A percentile compares a stretch with the other conserved stretches of the same genome.
phyloP scores from a whole-genome alignment of 2,329 filamentous ascomycete species.

The Penicillium sp. region DNA sequence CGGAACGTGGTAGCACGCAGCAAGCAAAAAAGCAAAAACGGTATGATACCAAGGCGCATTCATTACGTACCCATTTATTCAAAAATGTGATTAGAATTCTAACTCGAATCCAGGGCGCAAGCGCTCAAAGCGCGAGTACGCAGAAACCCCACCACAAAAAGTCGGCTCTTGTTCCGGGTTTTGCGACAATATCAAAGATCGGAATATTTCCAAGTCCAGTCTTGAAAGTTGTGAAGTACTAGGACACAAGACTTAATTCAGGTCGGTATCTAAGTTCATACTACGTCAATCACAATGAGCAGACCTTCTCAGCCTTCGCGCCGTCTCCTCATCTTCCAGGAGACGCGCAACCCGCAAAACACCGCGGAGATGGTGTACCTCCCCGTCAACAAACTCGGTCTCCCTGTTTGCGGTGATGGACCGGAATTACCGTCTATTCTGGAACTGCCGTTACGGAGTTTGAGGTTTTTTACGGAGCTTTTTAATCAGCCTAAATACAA shows the following conservation, averaged over 20 bases:
- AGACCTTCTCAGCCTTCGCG: conserved; percentile 8
- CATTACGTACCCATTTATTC: neutral
- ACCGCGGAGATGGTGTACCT: conserved; percentile 29
- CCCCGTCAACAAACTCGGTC: conserved; percentile 37
- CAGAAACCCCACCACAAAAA: neutral
- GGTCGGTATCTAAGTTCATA: neutral
- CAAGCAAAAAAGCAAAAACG: neutral
- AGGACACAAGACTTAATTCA: neutral
- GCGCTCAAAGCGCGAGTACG: neutral
- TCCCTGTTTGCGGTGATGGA: conserved; percentile 35
- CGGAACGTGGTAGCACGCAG: neutral
- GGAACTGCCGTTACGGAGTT: conserved; percentile 34
- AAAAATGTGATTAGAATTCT: neutral
- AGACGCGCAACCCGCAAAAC: conserved; percentile 34
- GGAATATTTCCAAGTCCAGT: neutral
- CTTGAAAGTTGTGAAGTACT: too few relatives aligned
- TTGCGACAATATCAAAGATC: neutral
- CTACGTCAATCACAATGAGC: neutral
- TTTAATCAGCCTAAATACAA: conserved; percentile 41
- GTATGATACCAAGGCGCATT: neutral
- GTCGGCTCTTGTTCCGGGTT: neutral
- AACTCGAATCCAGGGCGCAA: neutral
- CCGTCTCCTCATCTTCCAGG: conserved; percentile 39
- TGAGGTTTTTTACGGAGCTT: conserved; percentile 40
- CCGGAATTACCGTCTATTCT: conserved; percentile 36